Evolutionary conservation across 805 yeast genomes (phyloP).

Genomic region (Myxozyma neotropica): DNA sequence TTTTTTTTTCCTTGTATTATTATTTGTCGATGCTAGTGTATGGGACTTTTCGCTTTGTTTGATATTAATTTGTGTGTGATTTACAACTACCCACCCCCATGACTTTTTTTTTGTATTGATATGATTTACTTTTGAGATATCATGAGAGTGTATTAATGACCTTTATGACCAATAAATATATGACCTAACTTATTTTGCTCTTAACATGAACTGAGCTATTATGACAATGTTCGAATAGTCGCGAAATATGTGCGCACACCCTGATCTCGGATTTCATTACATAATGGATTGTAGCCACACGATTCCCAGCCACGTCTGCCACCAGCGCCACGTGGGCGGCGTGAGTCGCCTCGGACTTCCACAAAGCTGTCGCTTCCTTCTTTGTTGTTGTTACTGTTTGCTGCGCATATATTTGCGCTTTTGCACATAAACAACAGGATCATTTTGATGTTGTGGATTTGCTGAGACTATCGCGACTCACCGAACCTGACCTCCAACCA

Average conservation of each 20-base stretch:
- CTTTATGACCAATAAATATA: constrained; percentile 3
- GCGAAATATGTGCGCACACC: too few species aligned
- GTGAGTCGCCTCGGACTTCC: neutral
- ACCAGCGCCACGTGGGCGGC: constrained; percentile 6
- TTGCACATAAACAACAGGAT: neutral
- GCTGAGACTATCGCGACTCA: too few species aligned
- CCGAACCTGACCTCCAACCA: too few species aligned
- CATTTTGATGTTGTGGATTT: too few species aligned
- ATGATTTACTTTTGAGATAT: neutral
- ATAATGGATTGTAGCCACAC: too few species aligned
- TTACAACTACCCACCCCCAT: neutral
- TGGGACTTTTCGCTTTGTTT: neutral
- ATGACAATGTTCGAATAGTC: neutral
- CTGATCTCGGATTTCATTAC: too few species aligned
- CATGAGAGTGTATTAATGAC: constrained; percentile 1
- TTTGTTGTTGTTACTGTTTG: neutral
- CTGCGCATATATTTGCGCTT: neutral
- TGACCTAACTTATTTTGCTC: neutral
- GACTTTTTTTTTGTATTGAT: neutral
- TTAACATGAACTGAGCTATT: neutral
- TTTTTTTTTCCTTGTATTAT: neutral
- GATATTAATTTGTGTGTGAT: neutral
- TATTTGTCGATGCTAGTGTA: neutral
- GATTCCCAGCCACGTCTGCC: neutral
- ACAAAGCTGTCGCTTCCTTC: neutral